Percentiles rank a stretch among this genome's conserved stretches.
phyloP scores from a whole-genome alignment of 2,329 filamentous ascomycete genomes.

The Colletotrichum sp. region DNA sequence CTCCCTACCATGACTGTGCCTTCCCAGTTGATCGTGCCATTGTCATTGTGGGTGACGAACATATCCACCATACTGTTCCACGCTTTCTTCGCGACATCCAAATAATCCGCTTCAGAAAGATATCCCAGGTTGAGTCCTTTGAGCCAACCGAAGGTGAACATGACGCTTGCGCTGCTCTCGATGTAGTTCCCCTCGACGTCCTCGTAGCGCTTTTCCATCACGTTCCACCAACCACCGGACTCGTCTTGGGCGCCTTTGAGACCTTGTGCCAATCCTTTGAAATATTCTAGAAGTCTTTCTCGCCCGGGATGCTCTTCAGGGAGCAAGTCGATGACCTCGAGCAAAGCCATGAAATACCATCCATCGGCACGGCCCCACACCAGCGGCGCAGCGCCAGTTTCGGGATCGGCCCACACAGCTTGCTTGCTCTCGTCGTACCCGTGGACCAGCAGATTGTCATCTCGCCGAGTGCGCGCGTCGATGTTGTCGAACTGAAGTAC shows the following conservation, averaged over 20 bases:
- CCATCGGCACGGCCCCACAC: slow-evolving; percentile 60
- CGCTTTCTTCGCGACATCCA: slow-evolving; percentile 26
- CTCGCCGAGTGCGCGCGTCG: slow-evolving; percentile 42
- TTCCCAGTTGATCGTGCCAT: slow-evolving; percentile 55
- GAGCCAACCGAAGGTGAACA: slow-evolving; percentile 60
- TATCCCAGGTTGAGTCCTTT: slow-evolving; percentile 41
- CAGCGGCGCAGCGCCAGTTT: slow-evolving; percentile 54
- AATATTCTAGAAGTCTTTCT: slow-evolving; percentile 40
- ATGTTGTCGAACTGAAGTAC: slow-evolving; percentile 50
- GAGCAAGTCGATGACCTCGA: slow-evolving; percentile 54
- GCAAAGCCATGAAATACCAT: slow-evolving; percentile 58
- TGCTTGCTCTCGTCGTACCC: slow-evolving; percentile 56
- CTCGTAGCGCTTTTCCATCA: slow-evolving; percentile 56
- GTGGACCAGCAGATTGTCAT: slow-evolving; percentile 52
- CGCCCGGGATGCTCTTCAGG: slow-evolving; percentile 40
- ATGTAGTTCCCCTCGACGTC: slow-evolving; percentile 61
- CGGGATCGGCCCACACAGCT: slow-evolving; percentile 55
- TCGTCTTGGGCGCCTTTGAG: slow-evolving; percentile 46
- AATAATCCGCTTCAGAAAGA: slow-evolving; percentile 27
- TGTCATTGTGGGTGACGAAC: slow-evolving; percentile 50
- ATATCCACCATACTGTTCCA: slow-evolving; percentile 42
- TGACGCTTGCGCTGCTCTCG: slow-evolving; percentile 62
- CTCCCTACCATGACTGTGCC: slow-evolving; percentile 59
- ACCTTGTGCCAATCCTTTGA: slow-evolving; percentile 43
- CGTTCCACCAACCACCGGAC: slow-evolving; percentile 61